Base-by-base conservation (phyloP, 2,329 filamentous ascomycete species). In the Gnomoniopsis smithogilvyi region DNA sequence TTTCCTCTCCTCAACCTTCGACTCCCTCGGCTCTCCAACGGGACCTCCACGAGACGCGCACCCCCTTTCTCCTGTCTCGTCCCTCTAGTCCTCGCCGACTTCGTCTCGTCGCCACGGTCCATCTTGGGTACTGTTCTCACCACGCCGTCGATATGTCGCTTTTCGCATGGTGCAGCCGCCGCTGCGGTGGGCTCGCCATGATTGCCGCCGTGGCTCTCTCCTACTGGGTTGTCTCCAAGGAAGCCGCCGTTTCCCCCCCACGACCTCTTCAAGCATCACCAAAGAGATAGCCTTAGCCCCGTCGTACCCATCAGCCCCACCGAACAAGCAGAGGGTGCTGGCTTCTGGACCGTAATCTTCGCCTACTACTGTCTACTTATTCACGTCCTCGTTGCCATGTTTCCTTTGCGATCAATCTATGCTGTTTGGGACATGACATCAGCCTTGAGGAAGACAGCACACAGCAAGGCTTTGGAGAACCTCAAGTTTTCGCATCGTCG, bases 351-450 rank as follows among this genome's bases (percentile, higher is more conserved):
- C 15, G 69, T 77, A 51, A 34, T 84, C 33, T 88, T 87, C 66
- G 79, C 85, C 52, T 85, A 84, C 67, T 91, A 90, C 72, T 85
- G 82, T 54, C 74, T 90, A 19, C 69, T 88, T 36, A 81, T 90
- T 58, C 88, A 91, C 69, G 59, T 85, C 56, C 75, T 89, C 56
- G 85, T 88, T 65, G 82, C 84, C 63, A 70, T 80, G 34, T 90
- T 90, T 65, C 84, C 86, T 22, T 67, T 87, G 6, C 81, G 86
- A 60, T 82, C 85, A 24, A 84, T 80, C 71, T 88, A 79, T 76
- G 80, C 84, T 17, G 78, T 87, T 53, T 81, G 80, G 76, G 80
- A 80, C 66, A 76, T 88, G 56, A 84, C 83, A 17, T 72, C 72
- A 26, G 76, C 73, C 62, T 70, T 87, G 53, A 76, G 75, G 62